Conservation (phyloP, 2,329 filamentous ascomycete genomes). For the Paramyrothecium sp. region DNA sequence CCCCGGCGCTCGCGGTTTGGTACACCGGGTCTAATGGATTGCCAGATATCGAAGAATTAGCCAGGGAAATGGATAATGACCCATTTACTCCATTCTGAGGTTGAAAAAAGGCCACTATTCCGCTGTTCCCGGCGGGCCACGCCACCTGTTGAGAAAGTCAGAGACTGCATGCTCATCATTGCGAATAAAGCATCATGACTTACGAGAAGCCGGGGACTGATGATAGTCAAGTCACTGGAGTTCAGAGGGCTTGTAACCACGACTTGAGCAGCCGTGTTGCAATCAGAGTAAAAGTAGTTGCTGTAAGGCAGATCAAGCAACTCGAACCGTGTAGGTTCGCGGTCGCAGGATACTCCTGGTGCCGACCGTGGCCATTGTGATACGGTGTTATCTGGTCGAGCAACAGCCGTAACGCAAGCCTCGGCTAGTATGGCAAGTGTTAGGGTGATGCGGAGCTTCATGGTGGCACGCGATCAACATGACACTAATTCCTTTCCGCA, state of each 20-base stretch:
- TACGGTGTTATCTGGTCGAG: too few relatives aligned
- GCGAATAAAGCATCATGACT: background rate
- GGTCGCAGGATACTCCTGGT: background rate
- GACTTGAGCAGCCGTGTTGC: slow-evolving; percentile 56
- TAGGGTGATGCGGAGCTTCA: too few relatives aligned
- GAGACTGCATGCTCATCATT: too few relatives aligned
- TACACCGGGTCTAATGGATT: slow-evolving; percentile 47
- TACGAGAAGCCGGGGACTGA: slow-evolving; percentile 53
- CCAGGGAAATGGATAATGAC: slow-evolving; percentile 48
- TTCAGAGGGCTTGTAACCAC: slow-evolving; percentile 57
- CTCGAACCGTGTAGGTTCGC: background rate
- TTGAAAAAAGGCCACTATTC: slow-evolving; percentile 54
- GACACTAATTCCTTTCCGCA: too few relatives aligned
- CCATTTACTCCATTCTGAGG: slow-evolving; percentile 53
- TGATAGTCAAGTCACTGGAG: slow-evolving; percentile 51
- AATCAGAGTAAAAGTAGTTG: slow-evolving; percentile 67
- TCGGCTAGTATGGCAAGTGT: too few relatives aligned
- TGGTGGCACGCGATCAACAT: too few relatives aligned
- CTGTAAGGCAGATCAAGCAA: slow-evolving; percentile 53
- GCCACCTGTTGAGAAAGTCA: slow-evolving; percentile 35
- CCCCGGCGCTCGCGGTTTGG: slow-evolving; percentile 17
- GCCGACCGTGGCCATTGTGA: too few relatives aligned
- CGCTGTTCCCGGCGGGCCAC: slow-evolving; percentile 66
- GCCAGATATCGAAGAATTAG: slow-evolving; percentile 46
- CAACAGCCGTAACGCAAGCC: too few relatives aligned